Base-by-base conservation (phyloP, 2,329 filamentous ascomycete species). In the Truncatella angustata region DNA sequence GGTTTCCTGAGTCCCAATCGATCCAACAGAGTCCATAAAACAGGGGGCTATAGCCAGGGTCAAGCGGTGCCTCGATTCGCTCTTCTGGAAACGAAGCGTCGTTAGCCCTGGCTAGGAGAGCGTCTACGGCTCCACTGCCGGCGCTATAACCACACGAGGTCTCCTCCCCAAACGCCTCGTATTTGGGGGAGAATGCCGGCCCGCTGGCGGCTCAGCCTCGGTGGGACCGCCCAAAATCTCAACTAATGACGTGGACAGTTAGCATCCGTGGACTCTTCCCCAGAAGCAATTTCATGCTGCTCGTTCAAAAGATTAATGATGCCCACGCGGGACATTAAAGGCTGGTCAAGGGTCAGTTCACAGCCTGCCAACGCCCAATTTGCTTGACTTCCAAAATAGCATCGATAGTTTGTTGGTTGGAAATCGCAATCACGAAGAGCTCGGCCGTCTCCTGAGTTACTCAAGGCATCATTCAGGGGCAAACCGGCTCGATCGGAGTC, bases 1-100 rank as follows among this genome's bases (percentile, higher is more conserved):
- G n/a, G 6, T 39, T n/a, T 7, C 7, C n/a, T 53, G 32, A 49
- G 56, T 57, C 52, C 53, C 35, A 49, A 52, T 39, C 39, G 28
- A 32, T 32, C 14, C 28, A 32, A 32, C 28, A 14, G 28, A 9
- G 28, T 32, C 28, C 28, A 32, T 44, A 24, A 16, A 44, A 23
- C 40, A 44, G 20, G 40, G 40, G 28, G 24, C 12, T 44, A 44
- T 49, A 50, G 47, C 30, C 37, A n/a, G 53, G 53, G 40, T 21
- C n/a, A 6, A 43, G 24, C 40, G 40, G 40, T 45, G 42, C 45
- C 35, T 54, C 53, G 36, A 56, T 52, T 54, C 50, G 48, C 42
- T 42, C 10, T 23, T n/a, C 14, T 9, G n/a, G 16, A 39, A 9
- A 39, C 36, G 14, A 20, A n/a, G 10, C 16, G 40, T 43, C 40